phyloP scores from a whole-genome alignment of 2,329 filamentous ascomycete genomes.

The Paracoccidioides lutzii region DNA sequence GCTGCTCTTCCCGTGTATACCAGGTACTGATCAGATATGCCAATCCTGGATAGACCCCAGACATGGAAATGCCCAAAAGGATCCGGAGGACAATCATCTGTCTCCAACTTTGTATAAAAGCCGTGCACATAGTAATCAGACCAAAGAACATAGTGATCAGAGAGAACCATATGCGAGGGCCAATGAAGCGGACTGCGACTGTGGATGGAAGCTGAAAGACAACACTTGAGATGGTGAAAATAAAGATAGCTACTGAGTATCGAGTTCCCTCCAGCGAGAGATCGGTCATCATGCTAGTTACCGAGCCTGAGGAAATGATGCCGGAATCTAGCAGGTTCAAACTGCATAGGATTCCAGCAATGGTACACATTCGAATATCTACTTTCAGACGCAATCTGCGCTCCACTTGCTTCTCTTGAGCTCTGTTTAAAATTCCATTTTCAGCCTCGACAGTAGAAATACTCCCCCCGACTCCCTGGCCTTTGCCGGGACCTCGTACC shows the following conservation, averaged over 20 bases:
- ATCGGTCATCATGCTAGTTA: conserved; percentile 55
- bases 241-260: conserved; percentile 59
- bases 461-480: background rate
- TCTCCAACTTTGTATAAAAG: conserved; percentile 53
- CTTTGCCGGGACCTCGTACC: background rate
- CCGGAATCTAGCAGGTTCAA: conserved; percentile 58
- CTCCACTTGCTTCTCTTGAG: conserved; percentile 2
- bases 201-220: conserved; percentile 57
- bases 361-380: conserved; percentile 55
- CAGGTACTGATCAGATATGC: conserved; percentile 40
- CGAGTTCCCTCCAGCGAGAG: conserved; percentile 51
- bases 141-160: conserved; percentile 49
- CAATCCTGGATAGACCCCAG: conserved; percentile 34
- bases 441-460: background rate
- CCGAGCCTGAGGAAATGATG: conserved; percentile 56
- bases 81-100: conserved; percentile 58
- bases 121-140: conserved; percentile 54
- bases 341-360: conserved; percentile 57
- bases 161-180: conserved; percentile 51
- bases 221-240: conserved; percentile 57
- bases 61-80: conserved; percentile 51
- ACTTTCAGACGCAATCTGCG: conserved; percentile 45
- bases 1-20: conserved; percentile 53
- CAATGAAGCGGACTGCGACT: conserved; percentile 50
- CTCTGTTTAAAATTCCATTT: background rate